Evolutionary conservation across 805 yeast species (phyloP).

Genomic region (Monosporozyma aerobia): DNA sequence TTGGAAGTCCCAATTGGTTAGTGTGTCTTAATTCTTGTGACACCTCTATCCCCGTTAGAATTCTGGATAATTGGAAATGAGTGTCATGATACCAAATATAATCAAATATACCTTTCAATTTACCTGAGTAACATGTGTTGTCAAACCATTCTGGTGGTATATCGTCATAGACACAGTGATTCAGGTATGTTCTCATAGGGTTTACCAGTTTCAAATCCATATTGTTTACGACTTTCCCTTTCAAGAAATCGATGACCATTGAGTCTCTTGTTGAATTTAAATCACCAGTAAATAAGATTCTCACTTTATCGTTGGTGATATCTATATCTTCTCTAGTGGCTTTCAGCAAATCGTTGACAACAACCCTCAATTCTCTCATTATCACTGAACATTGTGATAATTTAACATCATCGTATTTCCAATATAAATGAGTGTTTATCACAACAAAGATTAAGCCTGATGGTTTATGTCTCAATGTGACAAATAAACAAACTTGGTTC

Average conservation of each 20-base stretch:
- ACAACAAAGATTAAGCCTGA: slow-evolving; percentile 36
- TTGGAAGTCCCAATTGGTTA: slow-evolving; percentile 41
- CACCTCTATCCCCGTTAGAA: slow-evolving; percentile 40
- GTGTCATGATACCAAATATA: slow-evolving; percentile 45
- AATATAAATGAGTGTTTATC: slow-evolving; percentile 53
- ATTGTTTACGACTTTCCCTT: slow-evolving; percentile 26
- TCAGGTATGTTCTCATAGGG: slow-evolving; percentile 28
- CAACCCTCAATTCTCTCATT: slow-evolving; percentile 27
- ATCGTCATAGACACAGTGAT: slow-evolving; percentile 28
- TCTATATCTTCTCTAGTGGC: slow-evolving; percentile 9
- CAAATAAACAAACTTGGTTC: slow-evolving; percentile 51
- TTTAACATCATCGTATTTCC: slow-evolving; percentile 50
- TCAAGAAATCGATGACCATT: slow-evolving; percentile 38
- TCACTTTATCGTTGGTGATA: slow-evolving; percentile 19
- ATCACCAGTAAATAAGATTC: slow-evolving; percentile 46
- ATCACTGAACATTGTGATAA: slow-evolving; percentile 43
- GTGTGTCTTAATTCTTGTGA: slow-evolving; percentile 17
- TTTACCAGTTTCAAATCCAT: slow-evolving; percentile 22
- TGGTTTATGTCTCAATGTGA: slow-evolving; percentile 37
- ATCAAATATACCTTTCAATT: slow-evolving; percentile 45
- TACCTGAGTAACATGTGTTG: slow-evolving; percentile 41
- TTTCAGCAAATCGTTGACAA: slow-evolving; percentile 19
- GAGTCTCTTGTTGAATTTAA: slow-evolving; percentile 45
- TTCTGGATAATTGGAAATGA: slow-evolving; percentile 34
- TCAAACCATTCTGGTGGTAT: slow-evolving; percentile 26